Conservation (phyloP, 495 filamentous ascomycete genomes). For the Neurospora sp. region DNA sequence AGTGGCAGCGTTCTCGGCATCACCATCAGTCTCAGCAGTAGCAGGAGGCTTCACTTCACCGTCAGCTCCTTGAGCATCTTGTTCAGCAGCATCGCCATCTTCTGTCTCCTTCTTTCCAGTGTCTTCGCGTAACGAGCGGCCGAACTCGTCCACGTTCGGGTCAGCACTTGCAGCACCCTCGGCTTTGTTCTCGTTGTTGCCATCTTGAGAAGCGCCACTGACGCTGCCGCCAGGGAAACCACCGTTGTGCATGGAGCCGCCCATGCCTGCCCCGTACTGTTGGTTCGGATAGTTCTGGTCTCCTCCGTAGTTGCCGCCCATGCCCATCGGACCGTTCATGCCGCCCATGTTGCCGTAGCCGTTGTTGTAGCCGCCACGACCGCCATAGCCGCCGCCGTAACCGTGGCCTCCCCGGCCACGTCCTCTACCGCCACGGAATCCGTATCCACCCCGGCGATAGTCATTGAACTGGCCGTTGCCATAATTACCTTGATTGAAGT, state of each 20-base stretch:
- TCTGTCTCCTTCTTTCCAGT: slow-evolving; percentile 9
- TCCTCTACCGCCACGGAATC: slow-evolving; percentile 47
- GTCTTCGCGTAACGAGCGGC: slow-evolving; percentile 33
- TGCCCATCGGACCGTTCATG: slow-evolving; percentile 11
- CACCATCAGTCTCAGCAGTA: slow-evolving; percentile 1
- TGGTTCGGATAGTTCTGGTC: slow-evolving; percentile 17
- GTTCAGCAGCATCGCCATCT: slow-evolving; percentile 16
- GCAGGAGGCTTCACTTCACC: slow-evolving; percentile 9
- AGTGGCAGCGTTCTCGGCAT: background rate
- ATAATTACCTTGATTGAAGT: slow-evolving; percentile 52
- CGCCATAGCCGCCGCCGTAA: slow-evolving; percentile 41
- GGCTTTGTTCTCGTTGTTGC: slow-evolving; percentile 3
- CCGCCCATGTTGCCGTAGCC: slow-evolving; percentile 5
- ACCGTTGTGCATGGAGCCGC: slow-evolving; percentile 2
- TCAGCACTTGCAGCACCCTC: slow-evolving; percentile 10
- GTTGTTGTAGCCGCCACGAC: slow-evolving; percentile 31
- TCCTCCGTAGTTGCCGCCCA: slow-evolving; percentile 27
- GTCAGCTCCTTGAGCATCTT: slow-evolving; percentile 13
- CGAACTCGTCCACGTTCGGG: slow-evolving; percentile 43
- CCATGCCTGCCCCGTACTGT: slow-evolving; percentile 12
- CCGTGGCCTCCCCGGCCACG: slow-evolving; percentile 46
- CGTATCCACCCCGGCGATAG: slow-evolving; percentile 43
- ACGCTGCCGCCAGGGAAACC: slow-evolving; percentile 8
- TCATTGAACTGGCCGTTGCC: slow-evolving; percentile 53
- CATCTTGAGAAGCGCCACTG: background rate